Evolutionary conservation across 257 asterid genomes (phyloP).

Genomic region (Petunia secreta): DNA sequence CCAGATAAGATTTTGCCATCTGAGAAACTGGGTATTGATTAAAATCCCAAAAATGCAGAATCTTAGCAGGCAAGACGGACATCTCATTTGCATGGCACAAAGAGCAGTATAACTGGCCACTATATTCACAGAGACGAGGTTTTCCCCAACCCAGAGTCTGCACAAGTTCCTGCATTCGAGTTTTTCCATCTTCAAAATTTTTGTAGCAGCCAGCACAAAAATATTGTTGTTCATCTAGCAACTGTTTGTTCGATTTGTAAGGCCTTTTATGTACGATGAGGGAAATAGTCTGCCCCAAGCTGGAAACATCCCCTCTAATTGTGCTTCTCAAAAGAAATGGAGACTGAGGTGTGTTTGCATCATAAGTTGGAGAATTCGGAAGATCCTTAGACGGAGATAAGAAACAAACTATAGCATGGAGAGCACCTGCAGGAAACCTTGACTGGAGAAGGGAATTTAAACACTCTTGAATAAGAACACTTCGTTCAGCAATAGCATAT

Average conservation of each 20-base stretch:
- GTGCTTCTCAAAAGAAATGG: slow-evolving; percentile 36
- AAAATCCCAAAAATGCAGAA: slow-evolving; percentile 92
- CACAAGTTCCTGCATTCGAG: slow-evolving; percentile 68
- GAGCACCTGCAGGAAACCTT: slow-evolving; percentile 44
- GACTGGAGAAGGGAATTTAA: slow-evolving; percentile 66
- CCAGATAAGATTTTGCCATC: slow-evolving; percentile 85
- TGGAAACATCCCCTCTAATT: slow-evolving; percentile 38
- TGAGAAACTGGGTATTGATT: slow-evolving; percentile 82
- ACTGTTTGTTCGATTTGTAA: slow-evolving; percentile 66
- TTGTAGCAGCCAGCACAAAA: slow-evolving; percentile 89
- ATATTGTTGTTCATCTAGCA: slow-evolving; percentile 82
- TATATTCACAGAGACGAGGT: slow-evolving; percentile 93
- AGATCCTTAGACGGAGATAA: slow-evolving; percentile 60
- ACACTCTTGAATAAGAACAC: slow-evolving; percentile 86
- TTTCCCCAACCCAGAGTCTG: slow-evolving; percentile 91
- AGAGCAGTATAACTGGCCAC: slow-evolving; percentile 85
- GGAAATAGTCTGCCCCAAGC: slow-evolving; percentile 84
- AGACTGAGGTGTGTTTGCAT: slow-evolving; percentile 37
- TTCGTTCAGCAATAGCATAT: slow-evolving; percentile 71
- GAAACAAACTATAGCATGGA: slow-evolving; percentile 58
- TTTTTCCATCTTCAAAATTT: slow-evolving; percentile 70
- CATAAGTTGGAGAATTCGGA: slow-evolving; percentile 54
- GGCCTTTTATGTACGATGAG: slow-evolving; percentile 65
- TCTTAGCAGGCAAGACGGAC: slow-evolving; percentile 89
- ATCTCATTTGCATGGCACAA: slow-evolving; percentile 84